Conservation (phyloP, 2,329 filamentous ascomycete species). For the Phialophora verrucosa region DNA sequence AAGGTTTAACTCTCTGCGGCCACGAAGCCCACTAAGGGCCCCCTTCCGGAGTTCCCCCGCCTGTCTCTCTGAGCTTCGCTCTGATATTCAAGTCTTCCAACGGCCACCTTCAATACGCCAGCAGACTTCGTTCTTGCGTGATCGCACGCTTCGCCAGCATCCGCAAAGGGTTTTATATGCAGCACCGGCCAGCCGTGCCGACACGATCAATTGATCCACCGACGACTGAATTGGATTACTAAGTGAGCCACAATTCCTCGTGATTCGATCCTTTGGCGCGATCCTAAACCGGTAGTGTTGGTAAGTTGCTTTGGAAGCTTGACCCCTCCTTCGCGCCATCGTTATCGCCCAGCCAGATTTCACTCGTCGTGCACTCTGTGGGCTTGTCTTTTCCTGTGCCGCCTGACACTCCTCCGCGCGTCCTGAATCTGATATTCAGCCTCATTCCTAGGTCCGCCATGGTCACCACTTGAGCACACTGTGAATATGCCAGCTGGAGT, state of each 20-base stretch:
- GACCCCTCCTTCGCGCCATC: constrained; percentile 2
- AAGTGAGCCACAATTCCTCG: neutral
- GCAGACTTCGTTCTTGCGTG: neutral
- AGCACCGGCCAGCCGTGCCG: neutral
- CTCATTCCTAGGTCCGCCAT: constrained; percentile 10
- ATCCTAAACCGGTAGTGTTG: constrained; percentile 18
- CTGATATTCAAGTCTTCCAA: neutral
- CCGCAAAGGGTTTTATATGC: constrained; percentile 5
- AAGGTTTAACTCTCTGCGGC: neutral
- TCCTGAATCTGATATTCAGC: constrained; percentile 13
- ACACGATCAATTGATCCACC: constrained; percentile 3
- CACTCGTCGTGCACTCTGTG: constrained; percentile 4
- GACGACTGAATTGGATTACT: constrained; percentile 15
- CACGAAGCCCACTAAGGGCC: neutral
- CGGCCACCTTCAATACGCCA: neutral
- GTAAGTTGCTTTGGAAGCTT: constrained; percentile 14
- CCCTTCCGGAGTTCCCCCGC: neutral
- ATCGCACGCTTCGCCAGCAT: neutral
- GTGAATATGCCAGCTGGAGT: constrained; percentile 12
- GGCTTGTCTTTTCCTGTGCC: neutral
- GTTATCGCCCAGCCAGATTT: neutral
- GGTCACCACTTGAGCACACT: neutral
- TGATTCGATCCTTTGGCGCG: constrained; percentile 2
- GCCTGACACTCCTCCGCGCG: constrained; percentile 3
- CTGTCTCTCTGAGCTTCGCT: neutral